Evolutionary conservation across 805 yeast species (phyloP), one percentile per base, ranked within the genome.

Genomic region (Millerozyma miso): DNA sequence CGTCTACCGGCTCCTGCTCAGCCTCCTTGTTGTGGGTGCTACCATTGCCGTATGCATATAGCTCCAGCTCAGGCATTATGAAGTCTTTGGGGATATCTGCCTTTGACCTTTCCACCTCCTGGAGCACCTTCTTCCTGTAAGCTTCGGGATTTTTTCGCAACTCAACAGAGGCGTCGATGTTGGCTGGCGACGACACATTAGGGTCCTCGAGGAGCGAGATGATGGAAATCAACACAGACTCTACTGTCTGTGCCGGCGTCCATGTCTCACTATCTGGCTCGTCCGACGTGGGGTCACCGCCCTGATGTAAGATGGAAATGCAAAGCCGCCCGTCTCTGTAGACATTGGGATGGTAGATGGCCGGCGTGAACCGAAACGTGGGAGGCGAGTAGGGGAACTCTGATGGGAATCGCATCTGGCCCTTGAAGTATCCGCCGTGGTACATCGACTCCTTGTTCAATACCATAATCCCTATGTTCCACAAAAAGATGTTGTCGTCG

Each of bases 361-460:
- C 84, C 12, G 97, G 96, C 5, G 91, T 83, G 72, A 91, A 91
- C 53, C 95, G 74, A 69, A 89, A 91, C 31, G 85, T 80, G 35
- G 98, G 99, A 20, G 99, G 99, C 17, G 87, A 72, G 59, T 79
- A 91, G 3, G 98, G 99, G 67, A 83, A 91, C 63, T 89, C 96
- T 17, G 73, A 66, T 4, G 98, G 98, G 67, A 91, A 91, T 53
- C 83, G 77, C 96, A 91, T 88, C 60, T 88, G 95, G 17, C 96
- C 96, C 59, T 81, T 87, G 69, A 91, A 85, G 65, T 86, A 91
- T 12, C 97, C 97, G 36, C 97, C 97, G 58, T 90, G 88, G 65
- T 88, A 91, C 50, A 85, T 82, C 13, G 96, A 88, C 49, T 88
- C 97, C 54, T 85, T 82, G 64, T 86, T 85, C 41, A 88, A 76